Evolutionary conservation across 2,329 filamentous ascomycete genomes (phyloP).

Genomic region (Claviceps sorghi): DNA sequence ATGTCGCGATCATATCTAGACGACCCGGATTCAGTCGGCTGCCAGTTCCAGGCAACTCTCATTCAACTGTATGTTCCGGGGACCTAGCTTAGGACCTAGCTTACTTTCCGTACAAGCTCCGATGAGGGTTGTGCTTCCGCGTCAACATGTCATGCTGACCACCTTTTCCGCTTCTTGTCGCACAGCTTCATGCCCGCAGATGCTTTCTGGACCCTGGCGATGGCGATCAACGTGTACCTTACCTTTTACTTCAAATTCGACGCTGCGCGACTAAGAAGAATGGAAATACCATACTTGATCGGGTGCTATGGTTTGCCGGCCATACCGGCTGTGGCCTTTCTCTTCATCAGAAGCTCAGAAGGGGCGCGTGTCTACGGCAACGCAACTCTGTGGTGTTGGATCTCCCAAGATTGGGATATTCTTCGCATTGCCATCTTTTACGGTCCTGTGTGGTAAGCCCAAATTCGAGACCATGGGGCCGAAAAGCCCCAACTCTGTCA

Average conservation of each 20-base stretch:
- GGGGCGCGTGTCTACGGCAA: conserved; percentile 53
- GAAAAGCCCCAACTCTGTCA: too few species aligned
- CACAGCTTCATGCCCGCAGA: conserved; percentile 64
- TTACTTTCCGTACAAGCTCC: too few species aligned
- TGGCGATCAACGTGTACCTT: conserved; percentile 73
- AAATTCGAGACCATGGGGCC: background rate
- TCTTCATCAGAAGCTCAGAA: conserved; percentile 43
- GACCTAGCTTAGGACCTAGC: background rate
- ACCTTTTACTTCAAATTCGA: conserved; percentile 67
- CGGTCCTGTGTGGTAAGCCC: conserved; percentile 47
- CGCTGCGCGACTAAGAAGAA: conserved; percentile 42
- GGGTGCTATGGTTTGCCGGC: conserved; percentile 62
- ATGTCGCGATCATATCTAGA: conserved; percentile 50
- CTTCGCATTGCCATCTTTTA: conserved; percentile 66
- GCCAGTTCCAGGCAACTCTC: conserved; percentile 62
- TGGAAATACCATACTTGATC: conserved; percentile 58
- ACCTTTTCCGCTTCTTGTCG: conserved; percentile 8
- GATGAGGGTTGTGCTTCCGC: background rate
- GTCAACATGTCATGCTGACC: background rate
- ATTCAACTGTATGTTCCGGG: conserved; percentile 57
- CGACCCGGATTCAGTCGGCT: conserved; percentile 33
- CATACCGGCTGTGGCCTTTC: conserved; percentile 49
- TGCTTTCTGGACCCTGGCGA: conserved; percentile 62
- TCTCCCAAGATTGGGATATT: conserved; percentile 50
- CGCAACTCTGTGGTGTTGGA: conserved; percentile 72